phyloP scores from a whole-genome alignment of 495 filamentous ascomycete genomes.

The Aspergillus sclerotiicarbonarius region DNA sequence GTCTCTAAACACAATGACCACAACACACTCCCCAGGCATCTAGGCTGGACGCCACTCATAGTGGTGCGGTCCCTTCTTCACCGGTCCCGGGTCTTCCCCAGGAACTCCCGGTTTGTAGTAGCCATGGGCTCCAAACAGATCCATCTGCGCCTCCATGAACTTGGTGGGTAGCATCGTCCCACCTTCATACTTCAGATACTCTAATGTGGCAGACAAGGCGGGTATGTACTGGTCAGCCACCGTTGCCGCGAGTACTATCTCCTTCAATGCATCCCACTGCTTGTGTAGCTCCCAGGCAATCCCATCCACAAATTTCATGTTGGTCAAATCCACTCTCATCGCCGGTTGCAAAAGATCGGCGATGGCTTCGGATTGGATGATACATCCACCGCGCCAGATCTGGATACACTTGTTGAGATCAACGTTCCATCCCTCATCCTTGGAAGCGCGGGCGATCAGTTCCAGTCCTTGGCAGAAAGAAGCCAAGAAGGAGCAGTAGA shows the following conservation, averaged over 20 bases:
- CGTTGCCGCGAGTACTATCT: constrained; percentile 54
- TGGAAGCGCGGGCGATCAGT: constrained; percentile 60
- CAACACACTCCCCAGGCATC: neutral
- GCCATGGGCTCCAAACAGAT: constrained; percentile 71
- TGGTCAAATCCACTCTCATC: constrained; percentile 32
- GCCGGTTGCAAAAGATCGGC: constrained; percentile 54
- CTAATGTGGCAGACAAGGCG: constrained; percentile 60
- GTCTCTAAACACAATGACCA: neutral
- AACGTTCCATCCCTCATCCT: constrained; percentile 62
- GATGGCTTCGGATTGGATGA: constrained; percentile 70
- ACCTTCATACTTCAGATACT: constrained; percentile 66
- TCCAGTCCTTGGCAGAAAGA: constrained; percentile 68
- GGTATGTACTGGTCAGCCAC: constrained; percentile 65
- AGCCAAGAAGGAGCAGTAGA: constrained; percentile 61
- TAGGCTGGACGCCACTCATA: constrained; percentile 42
- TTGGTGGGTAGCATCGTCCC: constrained; percentile 59
- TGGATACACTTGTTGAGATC: constrained; percentile 57
- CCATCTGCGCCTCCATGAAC: constrained; percentile 74
- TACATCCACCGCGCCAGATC: constrained; percentile 73
- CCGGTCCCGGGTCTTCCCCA: constrained; percentile 42
- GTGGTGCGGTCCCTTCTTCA: constrained; percentile 41
- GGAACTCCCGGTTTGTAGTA: constrained; percentile 53
- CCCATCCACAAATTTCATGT: constrained; percentile 46
- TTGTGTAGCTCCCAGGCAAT: constrained; percentile 55
- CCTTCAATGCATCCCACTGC: constrained; percentile 52